Conservation (phyloP, 169 alveolate genomes). For the Plasmodium gaboni region DNA sequence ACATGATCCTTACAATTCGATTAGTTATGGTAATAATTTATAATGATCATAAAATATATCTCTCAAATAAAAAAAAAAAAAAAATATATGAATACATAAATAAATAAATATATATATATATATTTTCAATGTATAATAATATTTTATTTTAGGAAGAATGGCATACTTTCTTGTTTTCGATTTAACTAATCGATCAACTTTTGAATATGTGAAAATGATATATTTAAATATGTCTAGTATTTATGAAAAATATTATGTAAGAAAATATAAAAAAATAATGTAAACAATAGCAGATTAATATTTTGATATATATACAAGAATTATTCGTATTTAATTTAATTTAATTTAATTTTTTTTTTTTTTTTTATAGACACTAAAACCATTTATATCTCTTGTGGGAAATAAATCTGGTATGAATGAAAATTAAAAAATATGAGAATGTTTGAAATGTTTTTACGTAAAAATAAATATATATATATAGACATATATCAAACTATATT, state of each 20-base stretch:
- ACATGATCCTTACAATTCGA: slow-evolving; percentile 42
- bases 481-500: neutral
- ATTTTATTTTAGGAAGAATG: slow-evolving; percentile 59
- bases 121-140: neutral
- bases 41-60: neutral
- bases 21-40: slow-evolving; percentile 60
- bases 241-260: slow-evolving; percentile 52
- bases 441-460: neutral
- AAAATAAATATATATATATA: neutral
- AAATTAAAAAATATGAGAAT: neutral
- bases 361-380: slow-evolving; percentile 52
- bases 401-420: slow-evolving; percentile 38
- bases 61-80: neutral
- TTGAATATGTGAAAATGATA: slow-evolving; percentile 63
- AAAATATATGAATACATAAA: neutral
- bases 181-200: slow-evolving; percentile 52
- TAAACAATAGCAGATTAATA: too few relatives aligned
- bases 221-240: slow-evolving; percentile 52
- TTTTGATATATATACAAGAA: too few relatives aligned
- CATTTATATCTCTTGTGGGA: slow-evolving; percentile 77
- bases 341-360: slow-evolving; percentile 11
- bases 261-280: neutral
- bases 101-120: neutral
- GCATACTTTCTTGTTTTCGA: slow-evolving; percentile 74
- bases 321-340: neutral